Base-by-base conservation (phyloP, 371 early-diverging fungal genomes). In the Mucor velutinosus region DNA sequence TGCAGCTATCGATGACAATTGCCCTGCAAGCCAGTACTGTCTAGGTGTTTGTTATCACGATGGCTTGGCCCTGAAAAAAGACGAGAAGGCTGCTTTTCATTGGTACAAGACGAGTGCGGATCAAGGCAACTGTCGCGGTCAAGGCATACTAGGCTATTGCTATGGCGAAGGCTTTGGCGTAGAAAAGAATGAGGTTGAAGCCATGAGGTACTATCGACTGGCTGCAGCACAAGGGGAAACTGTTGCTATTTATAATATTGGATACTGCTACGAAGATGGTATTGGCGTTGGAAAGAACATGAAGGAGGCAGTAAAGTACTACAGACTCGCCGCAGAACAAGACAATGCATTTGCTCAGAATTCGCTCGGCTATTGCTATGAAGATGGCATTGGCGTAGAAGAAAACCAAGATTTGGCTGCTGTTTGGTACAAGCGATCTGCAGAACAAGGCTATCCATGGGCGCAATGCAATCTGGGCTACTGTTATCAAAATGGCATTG, bases 301-400 rank as follows among this genome's bases (percentile, higher is more conserved):
- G 7, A 58, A 72, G 4, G 86, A 89, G 65, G 95, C 95, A 12
- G 86, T 94, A 49, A 71, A 77, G 55, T 95, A 92, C 92, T 96
- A 93, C 67, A 70, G 66, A 30, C 74, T 82, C 56, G 85, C 95
- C 19, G 93, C 95, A 2, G 87, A 87, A 60, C 83, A 85, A 60
- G 95, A 94, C 8, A 92, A 92, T 73, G 88, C 90, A 43, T 91
- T 90, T 69, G 95, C 95, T n/a, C 92, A 93, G 65, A 92, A 92
- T 69, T 83, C 86, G n/a, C 78, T 95, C 15, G 95, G 93, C 2
- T 87, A 89, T 27, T 94, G 94, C 67, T 94, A 89, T 64, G 91
- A 90, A 65, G 86, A 92, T 66, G 93, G 93, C 10, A 85, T 90
- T 56, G 94, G 92, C 11, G 83, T 94, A 12, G 73, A 73, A 37